Conservation (phyloP, 2,329 filamentous ascomycete genomes). For the Xylariaceae sp. region DNA sequence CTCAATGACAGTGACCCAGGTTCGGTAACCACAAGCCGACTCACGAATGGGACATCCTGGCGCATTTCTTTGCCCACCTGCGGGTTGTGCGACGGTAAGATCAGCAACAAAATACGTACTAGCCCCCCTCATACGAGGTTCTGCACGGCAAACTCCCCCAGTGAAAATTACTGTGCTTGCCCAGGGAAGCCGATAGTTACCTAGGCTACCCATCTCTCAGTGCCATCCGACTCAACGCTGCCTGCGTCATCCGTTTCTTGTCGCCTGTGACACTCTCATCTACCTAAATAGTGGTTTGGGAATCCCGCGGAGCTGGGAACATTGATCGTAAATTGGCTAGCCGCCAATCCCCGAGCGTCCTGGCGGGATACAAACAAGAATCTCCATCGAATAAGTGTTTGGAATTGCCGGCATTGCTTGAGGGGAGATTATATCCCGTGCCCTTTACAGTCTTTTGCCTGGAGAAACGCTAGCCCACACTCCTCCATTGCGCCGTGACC, state of each 20-base stretch:
- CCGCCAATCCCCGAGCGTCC: conserved; percentile 17
- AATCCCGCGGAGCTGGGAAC: conserved; percentile 24
- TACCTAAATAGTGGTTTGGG: conserved; percentile 22
- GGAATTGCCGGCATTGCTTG: conserved; percentile 6
- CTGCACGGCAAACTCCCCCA: conserved; percentile 15
- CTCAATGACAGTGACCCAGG: conserved; percentile 21
- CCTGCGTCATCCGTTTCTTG: conserved; percentile 23
- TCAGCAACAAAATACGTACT: conserved; percentile 26
- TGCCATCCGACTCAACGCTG: conserved; percentile 11
- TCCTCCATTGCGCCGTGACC: conserved; percentile 8
- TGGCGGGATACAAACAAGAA: conserved; percentile 20
- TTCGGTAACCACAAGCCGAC: conserved; percentile 23
- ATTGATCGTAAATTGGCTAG: conserved; percentile 26
- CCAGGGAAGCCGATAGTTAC: conserved; percentile 2
- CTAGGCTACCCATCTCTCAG: not conserved
- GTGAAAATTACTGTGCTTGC: not conserved
- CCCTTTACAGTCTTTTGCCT: conserved; percentile 21
- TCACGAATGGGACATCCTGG: conserved; percentile 18
- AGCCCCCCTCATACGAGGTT: conserved; percentile 18
- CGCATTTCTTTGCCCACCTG: conserved; percentile 23
- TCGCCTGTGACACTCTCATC: conserved; percentile 17
- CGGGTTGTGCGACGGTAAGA: conserved; percentile 31
- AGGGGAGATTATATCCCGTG: conserved; percentile 4
- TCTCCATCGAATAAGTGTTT: conserved; percentile 5
- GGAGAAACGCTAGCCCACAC: conserved; percentile 17